Evolutionary conservation across 208 protist species (phyloP).

Genomic region (Trypanosoma brucei): DNA sequence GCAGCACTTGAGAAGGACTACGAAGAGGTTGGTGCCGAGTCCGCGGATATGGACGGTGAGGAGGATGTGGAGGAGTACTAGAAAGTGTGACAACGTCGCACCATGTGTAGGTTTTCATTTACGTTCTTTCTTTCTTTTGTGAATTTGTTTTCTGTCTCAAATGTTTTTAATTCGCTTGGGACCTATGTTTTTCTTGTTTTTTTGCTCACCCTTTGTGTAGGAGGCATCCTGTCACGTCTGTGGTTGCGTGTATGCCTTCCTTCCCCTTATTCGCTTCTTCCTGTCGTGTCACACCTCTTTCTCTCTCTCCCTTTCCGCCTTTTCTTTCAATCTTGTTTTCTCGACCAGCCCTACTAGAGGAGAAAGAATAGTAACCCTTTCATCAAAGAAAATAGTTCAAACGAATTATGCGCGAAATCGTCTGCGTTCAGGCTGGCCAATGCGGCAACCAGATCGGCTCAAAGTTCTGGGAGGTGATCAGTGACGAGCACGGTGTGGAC

Average conservation of each 20-base stretch:
- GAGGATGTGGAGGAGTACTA: constrained; percentile 89
- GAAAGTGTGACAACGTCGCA: not conserved
- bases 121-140: not conserved
- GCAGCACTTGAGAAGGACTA: constrained; percentile 97
- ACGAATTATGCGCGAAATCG: constrained; percentile 85
- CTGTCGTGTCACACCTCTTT: not conserved
- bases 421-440: constrained; percentile 72
- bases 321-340: not conserved
- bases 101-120: not conserved
- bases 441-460: constrained; percentile 81
- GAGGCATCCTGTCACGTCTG: not conserved
- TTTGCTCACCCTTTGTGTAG: no score
- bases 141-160: constrained; percentile 3
- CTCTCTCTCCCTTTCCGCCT: not conserved
- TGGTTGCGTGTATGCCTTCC: not conserved
- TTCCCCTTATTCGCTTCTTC: not conserved
- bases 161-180: no score
- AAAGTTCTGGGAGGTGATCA: constrained; percentile 83
- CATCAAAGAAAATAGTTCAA: constrained; percentile 10
- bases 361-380: constrained; percentile 12
- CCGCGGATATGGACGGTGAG: constrained; percentile 87
- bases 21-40: constrained; percentile 90
- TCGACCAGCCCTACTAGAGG: not conserved
- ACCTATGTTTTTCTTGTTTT: no score
- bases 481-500: constrained; percentile 86